Base-by-base conservation (phyloP, 495 filamentous ascomycete species). In the Hypoxylon cercidicola region DNA sequence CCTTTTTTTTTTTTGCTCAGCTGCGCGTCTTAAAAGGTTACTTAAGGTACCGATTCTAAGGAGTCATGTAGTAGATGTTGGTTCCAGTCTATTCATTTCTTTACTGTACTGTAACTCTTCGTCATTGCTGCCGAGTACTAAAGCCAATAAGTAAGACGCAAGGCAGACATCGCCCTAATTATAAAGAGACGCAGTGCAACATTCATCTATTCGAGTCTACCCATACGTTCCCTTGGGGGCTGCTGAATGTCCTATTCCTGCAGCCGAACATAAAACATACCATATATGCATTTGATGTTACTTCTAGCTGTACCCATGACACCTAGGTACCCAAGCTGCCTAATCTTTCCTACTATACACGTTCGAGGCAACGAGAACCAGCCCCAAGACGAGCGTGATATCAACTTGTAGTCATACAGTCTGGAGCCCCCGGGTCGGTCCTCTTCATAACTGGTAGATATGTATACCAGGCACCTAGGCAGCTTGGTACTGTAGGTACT, bases 21-120 rank as follows among this genome's bases (percentile, higher is more conserved):
- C 59, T 52, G 25, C 30, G 28, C 49, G 46, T 55, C 54, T 63
- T 68, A 55, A 58, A 18, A 60, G 20, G 28, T 40, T 7, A 55
- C 13, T 41, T 60, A 63, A 62, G 48, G 55, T 50, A 47, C 50
- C 44, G 19, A 41, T 23, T 37, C 41, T 58, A 32, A 63, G 21
- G 25, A 44, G 41, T 55, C 51, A 59, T 16, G 21, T 60, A 45
- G 44, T 46, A 44, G 54, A 19, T 23, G 58, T 62, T 58, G 54
- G 64, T 46, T 46, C 52, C 18, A 21, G 10, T n/a, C 50, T 16
- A 9, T 25, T 28, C 20, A 28, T n/a, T 6, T 13, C 15, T 16
- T 41, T 19, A 18, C 16, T 16, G 7, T 40, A 16, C 16, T 43
- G 9, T 19, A 20, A 41, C 48, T 18, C 52, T 52, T 41, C 12